These are phyloP conservation scores for Mucor indicus DNA, from an alignment of 371 early-diverging fungal genomes.

Conservation along the genomic window DNA sequence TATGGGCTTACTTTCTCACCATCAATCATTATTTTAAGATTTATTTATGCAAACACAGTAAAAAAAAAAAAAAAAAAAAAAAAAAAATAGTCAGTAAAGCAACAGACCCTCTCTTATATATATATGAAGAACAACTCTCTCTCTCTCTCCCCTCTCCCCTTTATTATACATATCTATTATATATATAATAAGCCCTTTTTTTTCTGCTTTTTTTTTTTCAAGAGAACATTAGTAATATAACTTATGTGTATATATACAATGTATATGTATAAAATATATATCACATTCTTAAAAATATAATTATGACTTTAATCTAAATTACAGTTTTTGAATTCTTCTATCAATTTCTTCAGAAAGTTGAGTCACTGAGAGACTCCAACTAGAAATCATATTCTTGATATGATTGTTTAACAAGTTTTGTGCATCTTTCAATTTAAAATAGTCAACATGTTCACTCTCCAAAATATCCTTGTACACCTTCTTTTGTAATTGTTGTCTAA, in stretches of 20 bases:
- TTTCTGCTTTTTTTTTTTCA: not conserved
- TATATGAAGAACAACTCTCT: no score
- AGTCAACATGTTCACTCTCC: slow-evolving; percentile 13
- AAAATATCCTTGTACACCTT: slow-evolving; percentile 22
- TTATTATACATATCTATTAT: no score
- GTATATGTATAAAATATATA: no score
- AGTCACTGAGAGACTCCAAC: slow-evolving; percentile 35
- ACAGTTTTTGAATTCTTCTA: slow-evolving; percentile 34
- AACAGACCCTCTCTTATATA: no score
- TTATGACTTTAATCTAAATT: no score
- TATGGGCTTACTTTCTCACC: slow-evolving; percentile 17
- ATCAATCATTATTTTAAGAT: slow-evolving; percentile 22
- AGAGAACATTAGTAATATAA: no score
- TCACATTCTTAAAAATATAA: no score
- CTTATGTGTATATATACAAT: no score
- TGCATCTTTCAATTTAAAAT: slow-evolving; percentile 20
- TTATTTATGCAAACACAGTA: not conserved
- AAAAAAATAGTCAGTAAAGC: not conserved
- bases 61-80: not conserved
- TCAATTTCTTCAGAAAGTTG: slow-evolving; percentile 34
- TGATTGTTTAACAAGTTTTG: slow-evolving; percentile 21
- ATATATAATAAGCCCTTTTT: no score
- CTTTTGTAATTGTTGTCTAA: slow-evolving; percentile 36
- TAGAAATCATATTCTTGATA: slow-evolving; percentile 30
- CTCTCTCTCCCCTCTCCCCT: no score